A percentile compares a stretch with the other conserved stretches of the same genome.
These are phyloP conservation scores for Hylodesmum podocarpum DNA, from an alignment of 306 rosid genomes.

Conservation along the genomic window DNA sequence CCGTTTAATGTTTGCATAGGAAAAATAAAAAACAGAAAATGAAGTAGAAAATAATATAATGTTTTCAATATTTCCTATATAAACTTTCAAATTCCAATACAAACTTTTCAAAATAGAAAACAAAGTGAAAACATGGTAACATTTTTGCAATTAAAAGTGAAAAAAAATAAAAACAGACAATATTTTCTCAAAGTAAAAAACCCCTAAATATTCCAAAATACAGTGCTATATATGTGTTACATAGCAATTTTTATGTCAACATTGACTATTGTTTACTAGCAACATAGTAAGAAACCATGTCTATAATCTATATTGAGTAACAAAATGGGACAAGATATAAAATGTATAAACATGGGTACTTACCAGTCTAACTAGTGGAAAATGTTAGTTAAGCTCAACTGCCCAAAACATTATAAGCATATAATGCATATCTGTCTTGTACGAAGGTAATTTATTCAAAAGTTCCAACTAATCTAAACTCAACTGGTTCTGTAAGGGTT, in stretches of 20 bases:
- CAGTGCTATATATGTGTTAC: background rate
- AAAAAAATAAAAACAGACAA: too few relatives aligned
- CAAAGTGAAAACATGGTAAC: too few relatives aligned
- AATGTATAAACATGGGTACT: background rate
- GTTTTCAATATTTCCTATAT: too few relatives aligned
- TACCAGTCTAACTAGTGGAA: background rate
- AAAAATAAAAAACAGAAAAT: too few relatives aligned
- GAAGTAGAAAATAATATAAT: too few relatives aligned
- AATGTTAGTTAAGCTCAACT: background rate
- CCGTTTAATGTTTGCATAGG: too few relatives aligned
- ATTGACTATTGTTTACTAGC: background rate
- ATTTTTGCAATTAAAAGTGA: too few relatives aligned
- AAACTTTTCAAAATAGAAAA: too few relatives aligned
- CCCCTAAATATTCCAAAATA: background rate
- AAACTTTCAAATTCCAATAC: too few relatives aligned
- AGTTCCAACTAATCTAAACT: background rate
- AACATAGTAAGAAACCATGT: background rate
- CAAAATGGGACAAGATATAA: background rate
- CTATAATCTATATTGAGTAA: background rate
- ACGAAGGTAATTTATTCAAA: slow-evolving; percentile 1
- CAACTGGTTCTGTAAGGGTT: background rate
- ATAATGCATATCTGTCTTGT: background rate
- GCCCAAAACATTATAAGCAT: background rate
- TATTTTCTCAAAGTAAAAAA: too few relatives aligned
- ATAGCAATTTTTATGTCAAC: background rate